A percentile compares a stretch with the other conserved stretches of the same genome.
phyloP scores from a whole-genome alignment of 2,329 filamentous ascomycete species.

The Pyricularia sp. region DNA sequence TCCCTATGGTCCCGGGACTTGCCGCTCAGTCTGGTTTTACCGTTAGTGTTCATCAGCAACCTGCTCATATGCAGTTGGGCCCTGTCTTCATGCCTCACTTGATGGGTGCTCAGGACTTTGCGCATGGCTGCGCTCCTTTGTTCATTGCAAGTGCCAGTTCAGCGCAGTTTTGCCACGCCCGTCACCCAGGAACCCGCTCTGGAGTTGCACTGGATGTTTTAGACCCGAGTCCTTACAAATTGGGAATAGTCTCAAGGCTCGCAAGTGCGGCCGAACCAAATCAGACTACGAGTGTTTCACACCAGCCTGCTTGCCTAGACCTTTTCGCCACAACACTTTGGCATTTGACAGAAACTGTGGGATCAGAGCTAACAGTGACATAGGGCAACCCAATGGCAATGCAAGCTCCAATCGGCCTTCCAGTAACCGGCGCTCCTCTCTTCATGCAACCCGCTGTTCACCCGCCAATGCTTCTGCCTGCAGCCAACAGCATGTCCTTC shows the following conservation, averaged over 20 bases:
- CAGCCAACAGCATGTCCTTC: slow-evolving; percentile 5
- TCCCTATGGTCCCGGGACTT: slow-evolving; percentile 8
- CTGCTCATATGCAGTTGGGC: slow-evolving; percentile 1
- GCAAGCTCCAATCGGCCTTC: slow-evolving; percentile 8
- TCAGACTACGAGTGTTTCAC: not conserved
- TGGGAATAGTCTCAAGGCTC: not conserved
- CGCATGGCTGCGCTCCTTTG: slow-evolving; percentile 1
- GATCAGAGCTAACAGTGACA: not conserved
- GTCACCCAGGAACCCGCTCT: not conserved
- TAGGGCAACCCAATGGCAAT: slow-evolving; percentile 5
- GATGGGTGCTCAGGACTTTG: not conserved
- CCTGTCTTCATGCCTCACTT: not conserved
- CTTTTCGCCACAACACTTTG: not conserved
- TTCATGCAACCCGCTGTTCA: slow-evolving; percentile 12
- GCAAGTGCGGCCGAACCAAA: not conserved
- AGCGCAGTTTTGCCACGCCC: not conserved
- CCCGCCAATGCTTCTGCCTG: slow-evolving; percentile 7
- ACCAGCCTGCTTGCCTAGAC: not conserved
- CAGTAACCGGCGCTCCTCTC: slow-evolving; percentile 8
- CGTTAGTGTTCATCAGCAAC: slow-evolving; percentile 4
- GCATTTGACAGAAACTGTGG: not conserved
- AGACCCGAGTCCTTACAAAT: not conserved
- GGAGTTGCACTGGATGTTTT: not conserved
- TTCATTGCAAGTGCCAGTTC: slow-evolving; percentile 2
- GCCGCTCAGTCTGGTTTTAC: slow-evolving; percentile 10